Percentiles rank a stretch among this genome's conserved stretches.
Conservation (phyloP, 1,284 basidiomycete genomes). For the Termitomyces sp. region DNA sequence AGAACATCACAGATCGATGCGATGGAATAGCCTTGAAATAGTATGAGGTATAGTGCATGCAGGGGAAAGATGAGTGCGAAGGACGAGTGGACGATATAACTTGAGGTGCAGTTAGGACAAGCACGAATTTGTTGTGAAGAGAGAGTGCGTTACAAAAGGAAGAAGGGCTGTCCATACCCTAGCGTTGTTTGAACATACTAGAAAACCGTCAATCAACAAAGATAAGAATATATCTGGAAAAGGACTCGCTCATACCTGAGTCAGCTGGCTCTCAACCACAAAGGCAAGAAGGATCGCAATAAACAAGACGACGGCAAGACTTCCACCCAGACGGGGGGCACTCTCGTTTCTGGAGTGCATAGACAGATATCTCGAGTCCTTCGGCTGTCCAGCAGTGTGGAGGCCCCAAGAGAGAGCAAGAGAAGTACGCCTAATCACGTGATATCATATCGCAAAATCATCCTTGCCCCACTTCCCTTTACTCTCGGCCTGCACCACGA, state of each 20-base stretch:
- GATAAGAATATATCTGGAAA: background rate
- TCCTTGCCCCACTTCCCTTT: background rate
- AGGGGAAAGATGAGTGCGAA: constrained; percentile 67
- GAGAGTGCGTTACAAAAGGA: constrained; percentile 57
- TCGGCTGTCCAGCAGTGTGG: constrained; percentile 8
- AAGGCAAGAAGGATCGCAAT: constrained; percentile 53
- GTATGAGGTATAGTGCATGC: constrained; percentile 59
- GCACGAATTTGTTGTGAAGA: background rate
- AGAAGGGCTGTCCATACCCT: constrained; percentile 70
- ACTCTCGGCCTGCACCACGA: constrained; percentile 32
- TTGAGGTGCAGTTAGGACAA: constrained; percentile 24
- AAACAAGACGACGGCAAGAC: constrained; percentile 48
- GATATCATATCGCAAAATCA: background rate
- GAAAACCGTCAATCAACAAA: constrained; percentile 1
- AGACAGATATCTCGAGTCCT: constrained; percentile 5
- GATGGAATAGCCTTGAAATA: constrained; percentile 42
- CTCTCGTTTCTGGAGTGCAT: constrained; percentile 24
- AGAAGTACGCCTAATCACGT: no score
- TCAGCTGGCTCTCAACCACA: constrained; percentile 64
- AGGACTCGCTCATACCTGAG: constrained; percentile 48
- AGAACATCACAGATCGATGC: constrained; percentile 47
- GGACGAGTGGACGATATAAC: constrained; percentile 72
- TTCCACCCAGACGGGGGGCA: constrained; percentile 32
- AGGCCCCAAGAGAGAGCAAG: no score
- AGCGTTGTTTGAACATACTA: constrained; percentile 74